A percentile compares a stretch with the other conserved stretches of the same genome.
These are phyloP conservation scores for Blumeria hordei DNA, from an alignment of 2,329 filamentous ascomycete species.

Conservation along the genomic window DNA sequence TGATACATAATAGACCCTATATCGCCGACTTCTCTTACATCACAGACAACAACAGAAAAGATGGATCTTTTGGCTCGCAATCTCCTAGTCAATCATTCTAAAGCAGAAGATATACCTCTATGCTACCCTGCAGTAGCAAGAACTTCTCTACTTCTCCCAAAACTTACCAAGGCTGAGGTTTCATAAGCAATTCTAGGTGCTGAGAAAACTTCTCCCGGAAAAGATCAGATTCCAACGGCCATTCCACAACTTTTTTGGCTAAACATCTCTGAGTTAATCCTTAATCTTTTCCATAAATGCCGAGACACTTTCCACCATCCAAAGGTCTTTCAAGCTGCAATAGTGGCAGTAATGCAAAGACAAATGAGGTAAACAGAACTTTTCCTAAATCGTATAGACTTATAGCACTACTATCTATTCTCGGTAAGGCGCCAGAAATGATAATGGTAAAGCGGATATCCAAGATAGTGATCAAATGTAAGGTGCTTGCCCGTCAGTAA, in stretches of 20 bases:
- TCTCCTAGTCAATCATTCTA: not conserved
- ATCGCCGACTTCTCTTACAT: not conserved
- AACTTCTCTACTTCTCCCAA: not conserved
- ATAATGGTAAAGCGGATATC: not conserved
- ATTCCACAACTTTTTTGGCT: not conserved
- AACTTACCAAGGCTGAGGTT: not conserved
- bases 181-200: not conserved
- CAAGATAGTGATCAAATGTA: not conserved
- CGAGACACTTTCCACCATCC: not conserved
- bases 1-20: not conserved
- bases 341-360: too few species aligned
- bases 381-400: constrained; percentile 36
- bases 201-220: not conserved
- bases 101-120: not conserved
- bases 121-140: not conserved
- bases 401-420: not conserved
- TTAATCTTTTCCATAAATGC: not conserved
- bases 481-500: not conserved
- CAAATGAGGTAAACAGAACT: constrained; percentile 64
- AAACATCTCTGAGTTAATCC: not conserved
- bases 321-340: too few species aligned
- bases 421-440: not conserved
- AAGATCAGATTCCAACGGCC: not conserved
- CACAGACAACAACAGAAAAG: not conserved
- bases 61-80: not conserved